Percentiles rank a stretch among this genome's conserved stretches.
Conservation (phyloP, 345 rosid species). For the Physaria fendleri region DNA sequence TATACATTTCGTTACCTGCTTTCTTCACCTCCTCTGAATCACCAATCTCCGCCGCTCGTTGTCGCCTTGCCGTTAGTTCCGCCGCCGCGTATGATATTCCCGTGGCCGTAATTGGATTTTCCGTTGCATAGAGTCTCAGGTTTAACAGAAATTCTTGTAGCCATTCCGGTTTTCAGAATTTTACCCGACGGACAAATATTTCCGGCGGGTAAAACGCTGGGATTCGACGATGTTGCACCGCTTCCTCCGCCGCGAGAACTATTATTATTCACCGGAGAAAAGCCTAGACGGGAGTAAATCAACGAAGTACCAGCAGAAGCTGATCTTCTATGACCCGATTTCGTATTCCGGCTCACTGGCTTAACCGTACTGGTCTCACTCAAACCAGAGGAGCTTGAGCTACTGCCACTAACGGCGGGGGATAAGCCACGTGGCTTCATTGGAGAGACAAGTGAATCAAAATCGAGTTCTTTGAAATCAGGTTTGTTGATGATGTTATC, state of each 20-base stretch:
- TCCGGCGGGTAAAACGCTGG: conserved; percentile 55
- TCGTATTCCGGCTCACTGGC: no score
- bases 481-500: conserved; percentile 58
- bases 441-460: no score
- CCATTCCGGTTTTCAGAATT: conserved; percentile 55
- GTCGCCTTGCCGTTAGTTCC: conserved; percentile 10
- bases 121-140: conserved; percentile 63
- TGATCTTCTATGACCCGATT: no score
- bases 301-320: conserved; percentile 57
- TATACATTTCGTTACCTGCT: conserved; percentile 78
- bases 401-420: no score
- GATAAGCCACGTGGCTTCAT: no score
- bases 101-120: conserved; percentile 80
- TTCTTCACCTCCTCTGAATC: conserved; percentile 81
- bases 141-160: conserved; percentile 38
- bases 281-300: conserved; percentile 57
- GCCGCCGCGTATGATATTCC: conserved; percentile 66
- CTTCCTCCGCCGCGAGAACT: conserved; percentile 25
- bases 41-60: conserved; percentile 33
- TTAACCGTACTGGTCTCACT: no score
- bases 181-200: conserved; percentile 93
- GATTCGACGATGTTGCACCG: conserved; percentile 39
- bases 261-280: no score
- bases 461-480: conserved; percentile 81
- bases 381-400: no score